Base-by-base conservation (phyloP, 305 asterid genomes). In the Solanum hybrid region DNA sequence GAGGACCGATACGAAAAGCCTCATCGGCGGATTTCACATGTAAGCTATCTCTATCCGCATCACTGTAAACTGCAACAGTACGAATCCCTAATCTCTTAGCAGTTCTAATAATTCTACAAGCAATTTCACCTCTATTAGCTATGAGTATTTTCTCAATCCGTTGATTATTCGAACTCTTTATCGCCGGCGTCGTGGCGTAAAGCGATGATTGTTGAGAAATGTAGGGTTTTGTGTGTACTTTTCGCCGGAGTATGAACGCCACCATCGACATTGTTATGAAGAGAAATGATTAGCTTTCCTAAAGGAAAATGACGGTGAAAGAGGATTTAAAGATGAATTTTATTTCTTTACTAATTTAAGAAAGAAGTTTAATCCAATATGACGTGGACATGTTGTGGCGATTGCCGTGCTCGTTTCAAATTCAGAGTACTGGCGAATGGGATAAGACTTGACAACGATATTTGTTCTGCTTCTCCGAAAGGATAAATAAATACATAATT, bases 111-210 rank as follows among this genome's bases (percentile, higher is more conserved):
- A 97, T 93, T 92, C 99, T 92, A 94, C 99, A 97, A 26, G 99
- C 99, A 64, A 97, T 96, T 94, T 97, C 99, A 85, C 99, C 99
- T 91, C 99, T 91, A 86, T 97, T 97, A 0, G 99, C 99, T 42
- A 97, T 94, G 34, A 97, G 82, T 60, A 97, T 94, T 95, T 97
- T 97, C 93, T 95, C 97, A 9, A 96, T 97, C 81, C 93, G 89
- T 31, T 88, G 91, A 1, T 86, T 60, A 11, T 4, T 32, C 38
- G 79, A 90, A 87, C 73, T 76, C 13, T 82, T 87, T 16, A 79
- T 80, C 64, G 71, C 91, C 73, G 94, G 90, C 77, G 94, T 78
- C 0, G 95, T 90, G 7, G 98, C 94, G 92, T 94, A 92, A 7
- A 86, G 88, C 60, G 93, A 90, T 35, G 34, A 77, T n/a, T 88